Base-by-base conservation (phyloP, 805 yeast species). In the Candida yuanshanica region DNA sequence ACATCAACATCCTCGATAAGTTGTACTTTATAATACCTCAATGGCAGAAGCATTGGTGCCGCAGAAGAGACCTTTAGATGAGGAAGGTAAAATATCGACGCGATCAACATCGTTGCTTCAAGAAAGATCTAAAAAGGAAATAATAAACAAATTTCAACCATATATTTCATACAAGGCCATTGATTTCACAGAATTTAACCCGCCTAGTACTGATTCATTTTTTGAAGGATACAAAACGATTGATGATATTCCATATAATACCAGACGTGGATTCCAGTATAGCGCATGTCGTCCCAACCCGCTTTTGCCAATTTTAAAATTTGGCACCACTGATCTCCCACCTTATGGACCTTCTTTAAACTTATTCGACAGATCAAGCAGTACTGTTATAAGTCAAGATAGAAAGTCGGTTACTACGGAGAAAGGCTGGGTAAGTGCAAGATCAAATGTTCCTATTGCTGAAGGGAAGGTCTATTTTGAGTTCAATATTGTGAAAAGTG, bases 381-480 rank as follows among this genome's bases (percentile, higher is more conserved):
- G 81, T 1, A 65, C 81, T 0, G 58, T 65, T 14, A 46, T 78
- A 2, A 60, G 64, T 34, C 63, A 65, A n/a, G 52, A 60, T 12
- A 52, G 58, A n/a, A 48, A 60, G 0, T 56, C 68, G 4, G 81
- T 81, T 0, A 73, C 85, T 1, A 75, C 87, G 1, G 62, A 64
- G 5, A 71, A 68, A 38, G 97, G 97, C 1, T 93, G 95, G 89
- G 68, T 93, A 47, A 78, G 86, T 25, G 77, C 78, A 0, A 64
- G 96, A 36, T 71, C 89, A 5, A 88, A 83, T 59, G 77, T 83
- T 2, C 80, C 86, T 2, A 69, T 91, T 10, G 68, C 83, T 21
- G 90, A 85, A 48, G 99, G 98, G 0, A 62, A 60, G 14, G 83
- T 84, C 69, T 91, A 81, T 60, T 79, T 86, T 62, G 98, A 91